A percentile compares a stretch with the other conserved stretches of the same genome.
Evolutionary conservation across 208 protist genomes (phyloP).

Genomic region (Phytomonas sp.): DNA sequence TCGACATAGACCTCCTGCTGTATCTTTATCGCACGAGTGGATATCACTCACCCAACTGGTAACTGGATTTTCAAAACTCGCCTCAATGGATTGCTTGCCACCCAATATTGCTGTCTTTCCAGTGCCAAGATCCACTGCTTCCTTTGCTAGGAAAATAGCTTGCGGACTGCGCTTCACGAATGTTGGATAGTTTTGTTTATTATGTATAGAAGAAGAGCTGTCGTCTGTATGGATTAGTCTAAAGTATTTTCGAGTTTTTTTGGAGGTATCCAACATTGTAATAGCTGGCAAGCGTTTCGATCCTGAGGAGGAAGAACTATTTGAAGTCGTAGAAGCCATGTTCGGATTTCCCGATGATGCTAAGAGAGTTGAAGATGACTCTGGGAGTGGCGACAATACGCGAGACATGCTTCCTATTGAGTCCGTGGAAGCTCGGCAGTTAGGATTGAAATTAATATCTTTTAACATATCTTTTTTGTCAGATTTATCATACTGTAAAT

Average conservation of each 20-base stretch:
- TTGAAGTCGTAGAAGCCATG: neutral
- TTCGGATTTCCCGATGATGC: neutral
- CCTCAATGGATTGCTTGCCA: neutral
- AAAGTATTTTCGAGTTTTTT: neutral
- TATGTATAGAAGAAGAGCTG: neutral
- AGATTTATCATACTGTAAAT: conserved; percentile 4
- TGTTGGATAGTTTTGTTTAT: neutral
- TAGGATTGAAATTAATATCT: neutral
- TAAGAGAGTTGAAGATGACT: neutral
- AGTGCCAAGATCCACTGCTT: neutral
- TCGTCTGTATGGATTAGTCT: neutral
- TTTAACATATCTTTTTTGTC: neutral
- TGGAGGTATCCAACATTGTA: neutral
- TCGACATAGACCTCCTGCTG: neutral
- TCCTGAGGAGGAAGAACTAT: neutral
- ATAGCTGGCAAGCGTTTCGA: neutral
- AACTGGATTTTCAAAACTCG: neutral
- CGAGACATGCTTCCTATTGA: neutral
- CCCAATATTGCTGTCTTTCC: neutral
- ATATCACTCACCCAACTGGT: neutral
- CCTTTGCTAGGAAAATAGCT: neutral
- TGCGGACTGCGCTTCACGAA: neutral
- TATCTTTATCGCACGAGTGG: neutral
- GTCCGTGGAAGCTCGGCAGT: neutral
- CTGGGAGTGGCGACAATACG: neutral